Conservation (phyloP, 169 alveolate genomes). For the Plasmodium blacklocki region DNA sequence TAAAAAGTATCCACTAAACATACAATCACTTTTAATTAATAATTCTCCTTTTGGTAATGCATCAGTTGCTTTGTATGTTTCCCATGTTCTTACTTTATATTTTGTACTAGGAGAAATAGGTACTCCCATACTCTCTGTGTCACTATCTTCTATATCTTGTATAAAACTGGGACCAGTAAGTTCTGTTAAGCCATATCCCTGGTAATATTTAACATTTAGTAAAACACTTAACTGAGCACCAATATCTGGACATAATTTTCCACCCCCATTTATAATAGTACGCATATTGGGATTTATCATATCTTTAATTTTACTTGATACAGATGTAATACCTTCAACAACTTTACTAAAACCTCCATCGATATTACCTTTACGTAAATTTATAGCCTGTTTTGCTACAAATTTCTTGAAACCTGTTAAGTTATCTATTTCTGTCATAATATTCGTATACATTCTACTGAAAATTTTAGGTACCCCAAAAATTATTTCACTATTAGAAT, state of each 20-base stretch:
- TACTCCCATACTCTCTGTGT: constrained; percentile 20
- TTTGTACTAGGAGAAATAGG: not conserved
- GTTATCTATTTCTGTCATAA: constrained; percentile 13
- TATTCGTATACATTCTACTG: constrained; percentile 18
- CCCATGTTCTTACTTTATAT: constrained; percentile 52
- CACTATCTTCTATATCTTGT: not conserved
- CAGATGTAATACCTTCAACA: constrained; percentile 1
- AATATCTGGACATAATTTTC: constrained; percentile 29
- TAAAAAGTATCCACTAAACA: no score
- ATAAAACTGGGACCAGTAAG: constrained; percentile 21
- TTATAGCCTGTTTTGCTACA: not conserved
- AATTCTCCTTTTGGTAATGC: constrained; percentile 95
- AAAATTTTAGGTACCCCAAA: constrained; percentile 65
- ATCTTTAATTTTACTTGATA: constrained; percentile 29
- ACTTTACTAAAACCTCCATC: constrained; percentile 2
- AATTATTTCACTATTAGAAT: constrained; percentile 3
- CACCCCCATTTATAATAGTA: constrained; percentile 40
- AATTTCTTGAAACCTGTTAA: constrained; percentile 19
- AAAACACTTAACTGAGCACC: constrained; percentile 15
- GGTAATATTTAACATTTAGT: constrained; percentile 24
- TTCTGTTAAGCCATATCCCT: constrained; percentile 65
- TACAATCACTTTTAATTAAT: constrained; percentile 89
- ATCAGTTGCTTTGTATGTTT: constrained; percentile 78
- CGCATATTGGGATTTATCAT: constrained; percentile 26
- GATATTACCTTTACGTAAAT: not conserved